These are phyloP conservation scores for Nicotiana otophora DNA, from an alignment of 257 asterid species.

Conservation along the genomic window DNA sequence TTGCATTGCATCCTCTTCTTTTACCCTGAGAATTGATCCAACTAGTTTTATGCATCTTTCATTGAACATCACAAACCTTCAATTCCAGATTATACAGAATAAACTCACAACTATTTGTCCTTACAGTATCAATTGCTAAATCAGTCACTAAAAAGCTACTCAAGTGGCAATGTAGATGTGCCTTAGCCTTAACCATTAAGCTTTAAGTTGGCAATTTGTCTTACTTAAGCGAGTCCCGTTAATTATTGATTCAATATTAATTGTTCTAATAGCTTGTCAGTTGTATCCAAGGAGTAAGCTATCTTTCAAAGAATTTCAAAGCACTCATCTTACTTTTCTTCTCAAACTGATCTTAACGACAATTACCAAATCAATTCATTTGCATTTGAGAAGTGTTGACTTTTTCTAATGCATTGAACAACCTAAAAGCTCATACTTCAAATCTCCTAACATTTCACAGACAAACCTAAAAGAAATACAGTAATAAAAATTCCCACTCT, in stretches of 20 bases:
- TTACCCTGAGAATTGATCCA: not conserved
- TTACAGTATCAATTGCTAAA: not conserved
- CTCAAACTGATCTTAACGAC: not conserved
- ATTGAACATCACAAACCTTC: not conserved
- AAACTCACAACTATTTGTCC: not conserved
- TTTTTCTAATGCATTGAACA: not conserved
- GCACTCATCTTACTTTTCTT: not conserved
- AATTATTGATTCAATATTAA: not conserved
- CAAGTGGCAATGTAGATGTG: not conserved
- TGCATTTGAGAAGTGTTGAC: not conserved
- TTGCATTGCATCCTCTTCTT: not conserved
- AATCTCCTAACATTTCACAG: not conserved
- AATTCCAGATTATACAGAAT: not conserved
- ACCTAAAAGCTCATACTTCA: not conserved
- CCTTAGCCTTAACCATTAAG: not conserved
- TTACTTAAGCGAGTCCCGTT: not conserved
- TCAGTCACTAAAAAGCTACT: not conserved
- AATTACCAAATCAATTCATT: not conserved
- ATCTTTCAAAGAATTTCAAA: not conserved
- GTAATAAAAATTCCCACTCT: not conserved
- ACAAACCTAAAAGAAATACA: not conserved
- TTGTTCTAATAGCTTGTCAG: not conserved
- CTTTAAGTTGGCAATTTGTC: not conserved
- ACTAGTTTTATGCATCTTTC: not conserved
- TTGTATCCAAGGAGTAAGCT: not conserved